phyloP scores from a whole-genome alignment of 805 yeast species.

The Blastobotrys americana region DNA sequence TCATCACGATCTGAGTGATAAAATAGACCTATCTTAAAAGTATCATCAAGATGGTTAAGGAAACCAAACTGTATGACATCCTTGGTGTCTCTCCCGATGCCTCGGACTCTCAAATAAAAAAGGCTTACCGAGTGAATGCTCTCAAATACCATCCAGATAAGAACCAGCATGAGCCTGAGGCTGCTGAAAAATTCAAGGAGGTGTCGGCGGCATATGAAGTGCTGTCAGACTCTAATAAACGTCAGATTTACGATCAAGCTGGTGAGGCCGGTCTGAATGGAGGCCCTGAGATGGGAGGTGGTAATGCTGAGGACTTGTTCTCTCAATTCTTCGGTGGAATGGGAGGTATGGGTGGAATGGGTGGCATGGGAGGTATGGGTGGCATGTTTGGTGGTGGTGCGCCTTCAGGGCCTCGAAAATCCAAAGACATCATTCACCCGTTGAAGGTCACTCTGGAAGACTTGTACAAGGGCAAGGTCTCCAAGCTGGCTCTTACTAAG shows the following conservation, averaged over 20 bases:
- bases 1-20: no score
- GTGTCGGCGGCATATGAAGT: constrained; percentile 82
- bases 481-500: constrained; percentile 90
- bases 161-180: constrained; percentile 60
- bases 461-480: constrained; percentile 84
- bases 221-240: constrained; percentile 79
- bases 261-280: constrained; percentile 91
- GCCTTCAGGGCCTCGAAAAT: constrained; percentile 76
- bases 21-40: no score
- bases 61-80: constrained; percentile 56
- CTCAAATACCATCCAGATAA: constrained; percentile 80
- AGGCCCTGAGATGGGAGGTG: constrained; percentile 60
- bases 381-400: constrained; percentile 52
- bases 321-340: constrained; percentile 78
- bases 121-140: constrained; percentile 72
- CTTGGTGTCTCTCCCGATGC: constrained; percentile 53
- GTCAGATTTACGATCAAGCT: constrained; percentile 78
- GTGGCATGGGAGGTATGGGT: constrained; percentile 31
- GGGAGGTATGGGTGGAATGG: constrained; percentile 33
- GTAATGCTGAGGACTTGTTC: constrained; percentile 67
- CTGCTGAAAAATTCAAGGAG: constrained; percentile 94
- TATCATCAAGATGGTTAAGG: constrained; percentile 60
- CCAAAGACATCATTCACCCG: constrained; percentile 86
- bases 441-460: constrained; percentile 85
- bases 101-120: constrained; percentile 53